Percentiles rank a stretch among this genome's conserved stretches.
Conservation (phyloP, 805 yeast genomes). For the Vanderwaltozyma polyspora region DNA sequence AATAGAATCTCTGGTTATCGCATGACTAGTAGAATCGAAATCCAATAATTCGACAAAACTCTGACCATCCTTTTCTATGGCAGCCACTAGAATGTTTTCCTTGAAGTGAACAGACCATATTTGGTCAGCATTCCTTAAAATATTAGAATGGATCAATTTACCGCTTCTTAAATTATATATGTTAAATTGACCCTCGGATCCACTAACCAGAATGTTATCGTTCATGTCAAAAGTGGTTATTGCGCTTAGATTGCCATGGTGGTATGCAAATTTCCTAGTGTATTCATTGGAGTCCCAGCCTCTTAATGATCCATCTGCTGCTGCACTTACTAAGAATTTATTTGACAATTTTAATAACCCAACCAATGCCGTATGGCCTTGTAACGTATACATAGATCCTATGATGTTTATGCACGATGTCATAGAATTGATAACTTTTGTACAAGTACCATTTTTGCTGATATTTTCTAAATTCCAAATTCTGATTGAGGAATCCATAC, state of each 20-base stretch:
- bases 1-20: too few relatives aligned
- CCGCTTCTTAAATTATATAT: slow-evolving; percentile 82
- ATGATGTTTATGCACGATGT: slow-evolving; percentile 19
- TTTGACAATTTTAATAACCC: slow-evolving; percentile 74
- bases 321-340: slow-evolving; percentile 78
- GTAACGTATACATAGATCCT: slow-evolving; percentile 45
- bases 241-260: slow-evolving; percentile 71
- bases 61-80: slow-evolving; percentile 62
- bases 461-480: slow-evolving; percentile 86
- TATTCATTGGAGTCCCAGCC: slow-evolving; percentile 87
- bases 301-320: slow-evolving; percentile 86
- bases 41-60: slow-evolving; percentile 81
- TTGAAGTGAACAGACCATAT: slow-evolving; percentile 94
- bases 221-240: slow-evolving; percentile 91
- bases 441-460: slow-evolving; percentile 31
- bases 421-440: slow-evolving; percentile 15
- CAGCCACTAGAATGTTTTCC: slow-evolving; percentile 76
- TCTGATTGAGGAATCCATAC: slow-evolving; percentile 78
- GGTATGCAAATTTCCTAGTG: slow-evolving; percentile 51
- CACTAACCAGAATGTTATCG: slow-evolving; percentile 73
- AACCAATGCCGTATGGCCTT: slow-evolving; percentile 83
- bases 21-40: too few relatives aligned
- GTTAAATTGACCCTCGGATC: slow-evolving; percentile 78
- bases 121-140: slow-evolving; percentile 67
- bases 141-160: slow-evolving; percentile 52